Base-by-base conservation (phyloP, 108 stramenopile species). In the Skeletonema costatum region DNA sequence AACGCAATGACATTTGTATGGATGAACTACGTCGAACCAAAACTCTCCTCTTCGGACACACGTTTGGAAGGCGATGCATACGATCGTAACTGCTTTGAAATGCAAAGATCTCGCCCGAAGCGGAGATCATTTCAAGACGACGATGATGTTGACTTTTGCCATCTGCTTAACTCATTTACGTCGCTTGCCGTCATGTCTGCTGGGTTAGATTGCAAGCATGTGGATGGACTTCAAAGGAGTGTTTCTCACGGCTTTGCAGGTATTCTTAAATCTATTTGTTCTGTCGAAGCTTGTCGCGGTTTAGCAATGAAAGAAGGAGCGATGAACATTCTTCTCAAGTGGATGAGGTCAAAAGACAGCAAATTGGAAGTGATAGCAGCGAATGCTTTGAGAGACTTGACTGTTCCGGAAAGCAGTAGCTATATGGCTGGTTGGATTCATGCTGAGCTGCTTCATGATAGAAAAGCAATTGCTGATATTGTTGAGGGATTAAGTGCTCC, bases 371-470 rank as follows among this genome's bases (percentile, higher is more conserved):
- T 84, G 48, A 51, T 85, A 8, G 86, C 87, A n/a, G 84, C 79
- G 29, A 82, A 70, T 31, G 73, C 89, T 17, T 60, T 90, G 32
- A 84, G 86, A 13, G 71, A 81, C 69, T 51, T 90, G 11, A 87
- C 87, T 32, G 81, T 84, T 1, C 80, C 81, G 38, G 86, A 90
- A 11, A 41, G 39, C 39, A 41, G 39, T 72, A 76, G 66, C 14
- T 90, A 90, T 62, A 87, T 85, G 76, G 89, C 89, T 42, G 89
- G 89, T 2, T 90, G 89, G 89, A 87, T 90, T 73, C 89, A 90
- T 66, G 88, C 89, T 16, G 86, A 90, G 69, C 81, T 88, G 58
- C 87, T 90, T 39, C 88, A 87, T 60, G 84, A 88, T 62, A 84
- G 85, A 11, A 21, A 56, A 1, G 89, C 87, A 7, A 56, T 90